Base-by-base conservation (phyloP, 139 green algal genomes). In the Desmodesmus armatus region DNA sequence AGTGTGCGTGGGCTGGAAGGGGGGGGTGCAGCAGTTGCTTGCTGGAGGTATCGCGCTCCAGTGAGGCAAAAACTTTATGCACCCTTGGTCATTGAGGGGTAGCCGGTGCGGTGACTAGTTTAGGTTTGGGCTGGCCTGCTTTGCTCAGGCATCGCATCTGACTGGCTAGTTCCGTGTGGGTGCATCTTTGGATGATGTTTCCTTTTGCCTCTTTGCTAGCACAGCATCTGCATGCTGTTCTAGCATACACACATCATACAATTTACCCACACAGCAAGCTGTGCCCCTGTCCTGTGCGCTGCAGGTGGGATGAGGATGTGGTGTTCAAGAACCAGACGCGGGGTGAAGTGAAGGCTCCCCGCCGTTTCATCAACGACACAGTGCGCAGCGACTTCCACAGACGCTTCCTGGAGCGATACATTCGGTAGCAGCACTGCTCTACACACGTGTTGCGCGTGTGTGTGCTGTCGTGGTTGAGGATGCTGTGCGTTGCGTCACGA, bases 311-410 rank as follows among this genome's bases (percentile, higher is more conserved):
- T 83, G 97, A 99, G 51, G 98, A 99, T 79, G 96, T 99, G 27
- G 97, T 99, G 60, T 99, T 99, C 88, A 94, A 94, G 49, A 95
- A 97, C 89, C 96, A 99, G 88, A 89, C 96, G 21, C 90, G 94
- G 21, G 93, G 92, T 3, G 96, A 99, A 90, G 92, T 94, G 60
- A 99, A 99, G 89, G 84, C 87, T 37, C 86, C 95, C 70, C 97
- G 98, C 80, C 91, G 97, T 13, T 99, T 99, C 85, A 97, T 99
- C 88, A 99, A 99, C 85, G 97, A 99, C 91, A 99, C 98, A 43
- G 97, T 99, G n/a, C 90, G 98, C 39, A 97, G 88, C 74, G 98
- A 99, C 78, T 99, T 99, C 85, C 98, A 99, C 92, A 88, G 91
- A 53, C 88, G 93, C 47, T 99, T 99, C 90, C 71, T 99, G 71